These are phyloP conservation scores for Podaxis carcinomalis DNA, from an alignment of 768 basidiomycete species.

Conservation along the genomic window DNA sequence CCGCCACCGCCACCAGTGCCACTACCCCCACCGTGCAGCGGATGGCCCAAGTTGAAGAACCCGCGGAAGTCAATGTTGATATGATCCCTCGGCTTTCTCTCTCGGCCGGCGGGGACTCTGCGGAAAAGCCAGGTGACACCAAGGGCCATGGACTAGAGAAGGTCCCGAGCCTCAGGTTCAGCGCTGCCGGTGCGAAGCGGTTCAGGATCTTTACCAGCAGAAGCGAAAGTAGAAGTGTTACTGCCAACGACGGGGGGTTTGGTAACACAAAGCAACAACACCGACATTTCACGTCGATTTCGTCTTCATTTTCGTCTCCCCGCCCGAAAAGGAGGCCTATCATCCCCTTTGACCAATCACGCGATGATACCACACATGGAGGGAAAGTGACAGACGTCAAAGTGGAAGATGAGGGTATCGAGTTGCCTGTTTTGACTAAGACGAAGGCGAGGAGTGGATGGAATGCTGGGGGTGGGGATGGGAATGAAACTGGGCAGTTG, in stretches of 20 bases:
- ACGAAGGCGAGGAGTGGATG: not conserved
- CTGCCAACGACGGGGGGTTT: not conserved
- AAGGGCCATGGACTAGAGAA: not conserved
- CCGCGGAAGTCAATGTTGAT: not conserved
- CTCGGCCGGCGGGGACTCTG: not conserved
- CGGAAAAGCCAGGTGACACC: not conserved
- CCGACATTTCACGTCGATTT: not conserved
- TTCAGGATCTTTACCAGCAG: not conserved
- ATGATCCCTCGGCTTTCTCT: not conserved
- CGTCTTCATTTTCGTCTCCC: conserved; percentile 8
- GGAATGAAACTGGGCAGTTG: not conserved
- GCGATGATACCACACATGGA: no score
- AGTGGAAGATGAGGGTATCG: conserved; percentile 4
- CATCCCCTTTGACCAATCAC: not conserved
- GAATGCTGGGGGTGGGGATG: no score
- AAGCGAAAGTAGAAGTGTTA: no score
- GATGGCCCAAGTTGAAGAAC: not conserved
- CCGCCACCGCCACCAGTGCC: not conserved
- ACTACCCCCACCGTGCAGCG: not conserved
- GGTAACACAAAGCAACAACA: not conserved
- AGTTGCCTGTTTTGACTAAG: not conserved
- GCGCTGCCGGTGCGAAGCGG: not conserved
- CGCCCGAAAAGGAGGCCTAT: not conserved
- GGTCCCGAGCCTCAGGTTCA: not conserved
- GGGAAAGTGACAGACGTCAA: not conserved